Percentiles rank a stretch among this genome's conserved stretches.
Evolutionary conservation across 352 stramenopile genomes (phyloP).

Genomic region (Globisporangium acanthophoron): DNA sequence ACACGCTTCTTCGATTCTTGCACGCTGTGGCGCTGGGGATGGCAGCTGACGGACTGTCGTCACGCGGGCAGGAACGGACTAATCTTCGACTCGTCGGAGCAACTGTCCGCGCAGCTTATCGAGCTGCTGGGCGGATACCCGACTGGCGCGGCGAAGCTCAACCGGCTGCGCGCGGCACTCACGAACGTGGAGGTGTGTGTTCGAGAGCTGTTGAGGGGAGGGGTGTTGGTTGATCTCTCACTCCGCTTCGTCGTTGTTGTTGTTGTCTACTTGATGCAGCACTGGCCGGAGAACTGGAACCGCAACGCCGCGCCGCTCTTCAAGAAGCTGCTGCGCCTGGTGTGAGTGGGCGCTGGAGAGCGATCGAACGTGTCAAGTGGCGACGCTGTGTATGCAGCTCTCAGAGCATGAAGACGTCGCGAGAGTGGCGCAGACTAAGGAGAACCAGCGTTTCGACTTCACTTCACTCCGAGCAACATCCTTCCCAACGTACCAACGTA

Average conservation of each 20-base stretch:
- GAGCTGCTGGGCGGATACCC: conserved; percentile 58
- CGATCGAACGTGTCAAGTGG: neutral
- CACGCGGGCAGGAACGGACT: conserved; percentile 53
- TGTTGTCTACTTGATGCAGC: conserved; percentile 18
- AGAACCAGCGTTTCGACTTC: neutral
- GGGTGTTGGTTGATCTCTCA: neutral
- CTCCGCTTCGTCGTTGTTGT: neutral
- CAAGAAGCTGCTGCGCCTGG: conserved; percentile 36
- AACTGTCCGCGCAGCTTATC: conserved; percentile 58
- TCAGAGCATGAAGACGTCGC: neutral
- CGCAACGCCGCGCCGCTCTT: conserved; percentile 60
- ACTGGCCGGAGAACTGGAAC: conserved; percentile 78
- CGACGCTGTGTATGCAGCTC: neutral
- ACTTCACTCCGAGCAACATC: neutral
- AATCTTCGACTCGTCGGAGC: conserved; percentile 54
- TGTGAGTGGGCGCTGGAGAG: conserved; percentile 6
- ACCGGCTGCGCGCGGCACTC: conserved; percentile 42
- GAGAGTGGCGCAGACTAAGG: neutral
- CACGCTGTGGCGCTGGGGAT: neutral
- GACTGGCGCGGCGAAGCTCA: conserved; percentile 30
- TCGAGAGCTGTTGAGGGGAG: neutral
- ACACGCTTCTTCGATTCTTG: neutral
- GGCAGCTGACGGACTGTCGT: too few species aligned
- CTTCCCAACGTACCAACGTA: neutral
- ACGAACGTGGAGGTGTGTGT: conserved; percentile 47